Base-by-base conservation (phyloP, 2,329 filamentous ascomycete species). In the Pyrenophora tritici-repentis region DNA sequence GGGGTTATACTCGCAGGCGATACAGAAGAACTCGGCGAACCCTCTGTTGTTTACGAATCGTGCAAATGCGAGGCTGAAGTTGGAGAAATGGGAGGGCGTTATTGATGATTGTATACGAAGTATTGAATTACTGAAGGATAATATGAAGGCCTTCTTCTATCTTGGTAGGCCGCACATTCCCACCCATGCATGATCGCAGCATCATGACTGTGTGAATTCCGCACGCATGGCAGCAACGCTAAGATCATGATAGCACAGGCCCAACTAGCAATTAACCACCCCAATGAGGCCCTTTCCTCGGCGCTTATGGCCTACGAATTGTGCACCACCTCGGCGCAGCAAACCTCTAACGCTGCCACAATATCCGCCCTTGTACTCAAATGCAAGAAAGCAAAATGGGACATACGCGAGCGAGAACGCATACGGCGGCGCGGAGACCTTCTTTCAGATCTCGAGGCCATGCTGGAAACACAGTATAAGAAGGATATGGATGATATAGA, bases 301-400 rank as follows among this genome's bases (percentile, higher is more conserved):
- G 90, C 89, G 1, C 77, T 87, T 18, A 80, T 77, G 32, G 93
- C 93, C 7, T 95, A 96, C 74, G 76, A 83, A 3, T 75, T 88
- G 5, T 91, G 88, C 71, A 78, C 86, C 14, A 76, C 58, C 4
- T 78, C 55, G 76, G 43, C 77, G 17, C 80, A 77, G 16, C 82
- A 84, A 66, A 88, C 86, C 67, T 84, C 83, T 53, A 88, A 87
- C 32, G 83, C 93, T 0, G 79, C 83, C 17, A 83, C 86, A 17
- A 84, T 96, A 37, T 91, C 89, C 0, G 79, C 80, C 13, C 83
- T 89, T 13, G 89, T 97, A 0, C 78, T 96, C 17, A 81, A 81
- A 50, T 91, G 90, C 66, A 96, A 95, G 74, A 93, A 93, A 73
- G 86, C 87, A 57, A 85, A 89, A 33, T 97, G 94, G 90, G 89